These are phyloP conservation scores for Limonium bicolor DNA, from an alignment of 148 eudicot genomes.

Conservation along the genomic window DNA sequence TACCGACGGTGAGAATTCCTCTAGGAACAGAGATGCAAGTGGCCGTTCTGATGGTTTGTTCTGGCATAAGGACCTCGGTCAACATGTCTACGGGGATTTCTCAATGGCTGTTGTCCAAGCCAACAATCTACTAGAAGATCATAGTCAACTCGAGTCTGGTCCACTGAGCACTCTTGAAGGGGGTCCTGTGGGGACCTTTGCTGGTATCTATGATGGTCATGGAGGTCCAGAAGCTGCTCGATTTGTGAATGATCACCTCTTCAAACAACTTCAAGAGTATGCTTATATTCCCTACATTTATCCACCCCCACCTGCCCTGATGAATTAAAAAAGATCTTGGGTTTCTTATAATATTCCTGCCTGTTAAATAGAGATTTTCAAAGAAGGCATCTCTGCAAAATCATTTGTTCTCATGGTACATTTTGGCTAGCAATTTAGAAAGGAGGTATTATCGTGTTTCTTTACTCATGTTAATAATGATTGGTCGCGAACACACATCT, in stretches of 20 bases:
- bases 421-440: too few species aligned
- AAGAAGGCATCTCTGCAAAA: too few species aligned
- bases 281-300: constrained; percentile 5
- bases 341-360: too few species aligned
- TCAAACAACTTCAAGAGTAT: constrained; percentile 24
- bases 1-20: constrained; percentile 15
- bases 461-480: too few species aligned
- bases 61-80: constrained; percentile 69
- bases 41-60: constrained; percentile 41
- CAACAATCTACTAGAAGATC: constrained; percentile 56
- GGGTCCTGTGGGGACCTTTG: constrained; percentile 64
- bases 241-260: constrained; percentile 39
- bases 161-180: constrained; percentile 31
- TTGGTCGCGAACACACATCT: constrained; percentile 48
- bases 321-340: too few species aligned
- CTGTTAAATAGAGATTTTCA: too few species aligned
- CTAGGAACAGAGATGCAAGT: constrained; percentile 15
- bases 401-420: too few species aligned
- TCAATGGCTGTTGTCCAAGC: constrained; percentile 88
- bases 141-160: constrained; percentile 70
- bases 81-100: constrained; percentile 65
- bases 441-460: too few species aligned
- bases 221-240: constrained; percentile 73
- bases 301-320: too few species aligned
- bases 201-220: constrained; percentile 81